Percentiles rank a stretch among this genome's conserved stretches.
These are phyloP conservation scores for Nephelium lappaceum DNA, from an alignment of 345 rosid genomes.

Conservation along the genomic window DNA sequence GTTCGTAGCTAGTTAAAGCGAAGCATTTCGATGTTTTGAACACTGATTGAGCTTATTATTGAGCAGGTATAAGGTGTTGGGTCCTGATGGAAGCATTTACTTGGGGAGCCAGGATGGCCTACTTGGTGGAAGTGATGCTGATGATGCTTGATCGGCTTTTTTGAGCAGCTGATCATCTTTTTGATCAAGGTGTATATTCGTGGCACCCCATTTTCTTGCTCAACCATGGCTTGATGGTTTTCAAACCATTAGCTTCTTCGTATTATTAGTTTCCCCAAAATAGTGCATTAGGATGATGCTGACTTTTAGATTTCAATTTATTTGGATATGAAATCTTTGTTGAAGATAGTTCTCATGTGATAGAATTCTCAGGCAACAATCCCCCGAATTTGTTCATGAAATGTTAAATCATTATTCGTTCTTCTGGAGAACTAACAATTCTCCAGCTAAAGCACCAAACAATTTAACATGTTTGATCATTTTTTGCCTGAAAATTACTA, in stretches of 20 bases:
- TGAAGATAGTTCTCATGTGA: constrained; percentile 7
- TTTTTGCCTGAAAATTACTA: neutral
- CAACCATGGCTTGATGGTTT: neutral
- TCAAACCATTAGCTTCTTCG: neutral
- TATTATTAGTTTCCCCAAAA: neutral
- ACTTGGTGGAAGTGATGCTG: constrained; percentile 53
- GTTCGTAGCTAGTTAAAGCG: neutral
- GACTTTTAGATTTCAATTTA: neutral
- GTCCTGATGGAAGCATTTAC: constrained; percentile 58
- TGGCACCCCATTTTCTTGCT: neutral
- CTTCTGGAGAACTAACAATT: neutral
- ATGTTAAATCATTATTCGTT: neutral
- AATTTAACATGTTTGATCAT: neutral
- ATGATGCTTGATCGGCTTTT: constrained; percentile 35
- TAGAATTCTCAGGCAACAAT: neutral
- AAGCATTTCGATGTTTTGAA: constrained; percentile 17
- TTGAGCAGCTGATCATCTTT: neutral
- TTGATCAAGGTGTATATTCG: constrained; percentile 28
- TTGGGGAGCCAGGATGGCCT: constrained; percentile 43
- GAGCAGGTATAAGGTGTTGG: constrained; percentile 71
- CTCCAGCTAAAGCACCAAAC: neutral
- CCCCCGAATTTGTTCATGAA: neutral
- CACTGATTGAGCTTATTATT: constrained; percentile 4
- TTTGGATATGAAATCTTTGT: neutral
- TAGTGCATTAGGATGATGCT: neutral